Percentiles rank a stretch among this genome's conserved stretches.
These are phyloP conservation scores for Metschnikowia borealis DNA, from an alignment of 805 yeast species.

Conservation along the genomic window DNA sequence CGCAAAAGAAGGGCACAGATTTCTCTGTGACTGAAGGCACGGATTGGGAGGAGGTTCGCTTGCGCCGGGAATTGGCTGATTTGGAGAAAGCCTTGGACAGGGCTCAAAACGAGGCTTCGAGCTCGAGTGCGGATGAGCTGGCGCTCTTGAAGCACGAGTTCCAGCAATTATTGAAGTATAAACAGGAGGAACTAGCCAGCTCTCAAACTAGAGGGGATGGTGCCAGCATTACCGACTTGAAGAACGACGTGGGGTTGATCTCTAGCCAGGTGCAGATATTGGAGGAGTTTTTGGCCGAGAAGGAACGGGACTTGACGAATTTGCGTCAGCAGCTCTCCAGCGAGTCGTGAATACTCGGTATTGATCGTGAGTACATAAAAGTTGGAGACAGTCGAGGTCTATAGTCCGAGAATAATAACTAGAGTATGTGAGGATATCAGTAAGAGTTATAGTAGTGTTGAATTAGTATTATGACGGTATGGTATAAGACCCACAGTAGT, in stretches of 20 bases:
- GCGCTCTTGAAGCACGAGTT: conserved; percentile 54
- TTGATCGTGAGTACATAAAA: too few relatives aligned
- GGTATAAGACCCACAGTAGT: too few relatives aligned
- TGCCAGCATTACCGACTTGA: conserved; percentile 48
- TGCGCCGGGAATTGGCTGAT: conserved; percentile 72
- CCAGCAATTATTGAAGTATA: conserved; percentile 78
- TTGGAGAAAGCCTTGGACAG: conserved; percentile 62
- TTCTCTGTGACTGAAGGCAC: conserved; percentile 70
- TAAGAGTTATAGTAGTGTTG: not conserved
- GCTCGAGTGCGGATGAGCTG: conserved; percentile 15
- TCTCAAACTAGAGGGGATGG: conserved; percentile 12
- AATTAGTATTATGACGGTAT: not conserved
- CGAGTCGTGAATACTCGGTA: not conserved
- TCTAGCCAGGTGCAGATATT: conserved; percentile 73
- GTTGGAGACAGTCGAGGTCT: too few relatives aligned
- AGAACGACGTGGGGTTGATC: conserved; percentile 61
- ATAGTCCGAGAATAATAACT: not conserved
- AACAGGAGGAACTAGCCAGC: conserved; percentile 51
- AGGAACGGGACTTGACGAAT: conserved; percentile 52
- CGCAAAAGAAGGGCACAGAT: conserved; percentile 54
- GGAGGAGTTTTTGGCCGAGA: conserved; percentile 61
- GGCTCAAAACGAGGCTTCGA: conserved; percentile 32
- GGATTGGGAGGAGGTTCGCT: conserved; percentile 89
- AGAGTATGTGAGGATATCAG: not conserved
- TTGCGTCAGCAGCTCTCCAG: conserved; percentile 12